A percentile compares a stretch with the other conserved stretches of the same genome.
phyloP scores from a whole-genome alignment of 768 basidiomycete species.

The Suillus lakei region DNA sequence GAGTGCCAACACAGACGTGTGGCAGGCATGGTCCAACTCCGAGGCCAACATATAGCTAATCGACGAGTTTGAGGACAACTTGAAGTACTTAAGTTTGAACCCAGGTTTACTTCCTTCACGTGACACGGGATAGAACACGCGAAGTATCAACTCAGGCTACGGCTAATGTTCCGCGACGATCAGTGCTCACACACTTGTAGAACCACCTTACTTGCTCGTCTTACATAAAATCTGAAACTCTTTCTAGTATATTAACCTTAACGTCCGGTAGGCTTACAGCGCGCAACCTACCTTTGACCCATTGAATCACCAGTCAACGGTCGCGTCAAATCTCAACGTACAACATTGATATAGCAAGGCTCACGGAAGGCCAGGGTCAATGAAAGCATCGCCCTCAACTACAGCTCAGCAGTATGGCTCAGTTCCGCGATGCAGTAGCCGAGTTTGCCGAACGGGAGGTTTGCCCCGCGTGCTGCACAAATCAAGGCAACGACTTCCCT shows the following conservation, averaged over 20 bases:
- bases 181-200: neutral
- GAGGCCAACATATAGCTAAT: neutral
- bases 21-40: neutral
- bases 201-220: neutral
- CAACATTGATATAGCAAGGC: slow-evolving; percentile 72
- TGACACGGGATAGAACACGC: no score
- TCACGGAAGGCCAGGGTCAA: slow-evolving; percentile 72
- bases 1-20: neutral
- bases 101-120: no score
- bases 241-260: neutral
- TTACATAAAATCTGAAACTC: no score
- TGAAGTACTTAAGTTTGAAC: no score
- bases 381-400: neutral
- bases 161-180: slow-evolving; percentile 1
- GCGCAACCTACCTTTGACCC: neutral
- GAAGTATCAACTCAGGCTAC: no score
- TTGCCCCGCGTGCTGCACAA: slow-evolving; percentile 84
- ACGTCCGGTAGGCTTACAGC: neutral
- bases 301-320: neutral
- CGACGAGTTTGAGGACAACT: neutral
- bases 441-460: slow-evolving; percentile 83
- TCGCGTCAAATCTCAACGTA: slow-evolving; percentile 59
- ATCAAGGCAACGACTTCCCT: slow-evolving; percentile 90
- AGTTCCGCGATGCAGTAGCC: slow-evolving; percentile 83
- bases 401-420: slow-evolving; percentile 5